Evolutionary conservation across 768 basidiomycete species (phyloP).

Genomic region (Trichaptum fuscoviolaceum): DNA sequence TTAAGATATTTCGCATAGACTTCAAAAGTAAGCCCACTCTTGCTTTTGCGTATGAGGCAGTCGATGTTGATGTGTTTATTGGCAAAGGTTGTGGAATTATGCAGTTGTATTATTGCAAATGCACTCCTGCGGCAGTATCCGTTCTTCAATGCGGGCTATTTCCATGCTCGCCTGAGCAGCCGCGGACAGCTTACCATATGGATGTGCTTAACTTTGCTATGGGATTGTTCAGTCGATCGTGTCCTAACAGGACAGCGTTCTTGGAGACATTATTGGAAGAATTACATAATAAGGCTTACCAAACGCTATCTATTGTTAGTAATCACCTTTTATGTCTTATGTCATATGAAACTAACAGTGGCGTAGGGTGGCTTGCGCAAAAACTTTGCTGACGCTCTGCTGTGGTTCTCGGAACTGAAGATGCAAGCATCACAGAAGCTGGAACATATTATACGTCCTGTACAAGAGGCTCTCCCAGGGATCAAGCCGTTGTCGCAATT

Average conservation of each 20-base stretch:
- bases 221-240: background rate
- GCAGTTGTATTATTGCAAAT: background rate
- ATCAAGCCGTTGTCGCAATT: too few relatives aligned
- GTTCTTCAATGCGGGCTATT: background rate
- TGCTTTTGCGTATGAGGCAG: background rate
- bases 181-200: background rate
- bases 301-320: background rate
- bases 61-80: too few relatives aligned
- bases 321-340: background rate
- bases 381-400: background rate
- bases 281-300: background rate
- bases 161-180: background rate
- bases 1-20: background rate
- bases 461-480: too few relatives aligned
- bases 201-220: background rate
- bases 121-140: background rate
- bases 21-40: background rate
- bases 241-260: background rate
- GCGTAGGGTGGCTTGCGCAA: background rate
- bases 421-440: background rate
- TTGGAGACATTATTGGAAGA: background rate
- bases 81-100: background rate
- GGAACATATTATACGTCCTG: background rate
- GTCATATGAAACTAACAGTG: background rate
- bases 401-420: background rate